These are phyloP conservation scores for Neurospora africana DNA, from an alignment of 495 filamentous ascomycete genomes.

Conservation along the genomic window DNA sequence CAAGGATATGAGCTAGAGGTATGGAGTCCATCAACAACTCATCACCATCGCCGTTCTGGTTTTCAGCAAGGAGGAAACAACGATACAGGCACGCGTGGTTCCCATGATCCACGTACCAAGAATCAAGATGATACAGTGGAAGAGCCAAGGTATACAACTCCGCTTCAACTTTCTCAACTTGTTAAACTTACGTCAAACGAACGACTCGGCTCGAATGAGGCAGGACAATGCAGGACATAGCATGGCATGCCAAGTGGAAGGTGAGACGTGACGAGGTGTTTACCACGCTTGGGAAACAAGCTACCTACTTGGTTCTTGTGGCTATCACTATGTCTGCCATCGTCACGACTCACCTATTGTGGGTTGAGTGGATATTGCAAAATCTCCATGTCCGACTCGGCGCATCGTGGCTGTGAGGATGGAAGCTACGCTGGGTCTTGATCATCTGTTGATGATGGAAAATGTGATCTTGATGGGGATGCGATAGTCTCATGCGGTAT, in stretches of 20 bases:
- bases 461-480: neutral
- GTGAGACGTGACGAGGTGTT: too few relatives aligned
- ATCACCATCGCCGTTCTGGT: neutral
- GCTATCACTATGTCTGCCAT: neutral
- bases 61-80: too few relatives aligned
- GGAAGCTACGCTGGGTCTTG: neutral
- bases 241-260: too few relatives aligned
- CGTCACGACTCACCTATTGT: neutral
- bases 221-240: too few relatives aligned
- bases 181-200: too few relatives aligned
- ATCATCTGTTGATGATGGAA: neutral
- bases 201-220: too few relatives aligned
- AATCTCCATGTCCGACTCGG: neutral
- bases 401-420: neutral
- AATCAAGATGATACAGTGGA: neutral
- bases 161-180: too few relatives aligned
- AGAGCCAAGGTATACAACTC: neutral
- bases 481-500: too few relatives aligned
- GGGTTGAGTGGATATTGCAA: neutral
- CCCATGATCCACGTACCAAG: neutral
- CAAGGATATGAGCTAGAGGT: neutral
- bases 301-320: too few relatives aligned
- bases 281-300: too few relatives aligned
- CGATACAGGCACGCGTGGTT: too few relatives aligned
- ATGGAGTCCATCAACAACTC: neutral